These are phyloP conservation scores for button mushroom (Agaricus bisporus) DNA, from an alignment of 768 basidiomycete genomes.

Conservation along the genomic window DNA sequence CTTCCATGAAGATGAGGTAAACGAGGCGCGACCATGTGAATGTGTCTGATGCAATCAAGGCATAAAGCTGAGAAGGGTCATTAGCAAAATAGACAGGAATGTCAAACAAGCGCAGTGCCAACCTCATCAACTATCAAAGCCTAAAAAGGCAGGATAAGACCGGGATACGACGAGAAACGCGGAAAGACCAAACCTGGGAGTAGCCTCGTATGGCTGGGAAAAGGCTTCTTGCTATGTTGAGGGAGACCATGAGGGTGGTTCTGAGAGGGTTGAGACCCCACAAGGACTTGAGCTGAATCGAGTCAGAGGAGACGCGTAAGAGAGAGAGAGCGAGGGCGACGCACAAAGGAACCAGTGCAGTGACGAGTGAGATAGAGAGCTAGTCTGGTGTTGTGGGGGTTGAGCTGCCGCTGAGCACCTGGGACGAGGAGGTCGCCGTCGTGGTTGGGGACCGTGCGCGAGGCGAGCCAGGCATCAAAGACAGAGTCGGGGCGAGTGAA, in stretches of 20 bases:
- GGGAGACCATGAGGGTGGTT: constrained; percentile 61
- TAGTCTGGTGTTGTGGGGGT: constrained; percentile 45
- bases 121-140: constrained; percentile 84
- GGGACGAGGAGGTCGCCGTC: constrained; percentile 46
- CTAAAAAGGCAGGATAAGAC: constrained; percentile 24
- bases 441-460: constrained; percentile 43
- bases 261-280: constrained; percentile 59
- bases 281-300: constrained; percentile 32
- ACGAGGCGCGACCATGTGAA: constrained; percentile 66
- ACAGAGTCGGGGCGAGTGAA: constrained; percentile 22
- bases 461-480: constrained; percentile 55
- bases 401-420: constrained; percentile 66
- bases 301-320: constrained; percentile 7
- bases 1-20: constrained; percentile 54
- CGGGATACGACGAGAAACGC: constrained; percentile 9
- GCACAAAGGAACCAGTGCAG: constrained; percentile 51
- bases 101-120: constrained; percentile 18
- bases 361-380: constrained; percentile 49
- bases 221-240: constrained; percentile 67
- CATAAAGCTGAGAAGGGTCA: constrained; percentile 49
- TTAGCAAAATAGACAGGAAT: constrained; percentile 13
- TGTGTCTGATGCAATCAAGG: constrained; percentile 59
- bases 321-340: constrained; percentile 16
- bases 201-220: constrained; percentile 82
- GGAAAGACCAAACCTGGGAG: constrained; percentile 50